A percentile compares a stretch with the other conserved stretches of the same genome.
These are phyloP conservation scores for Penicillium maclennaniae DNA, from an alignment of 495 filamentous ascomycete genomes.

Conservation along the genomic window DNA sequence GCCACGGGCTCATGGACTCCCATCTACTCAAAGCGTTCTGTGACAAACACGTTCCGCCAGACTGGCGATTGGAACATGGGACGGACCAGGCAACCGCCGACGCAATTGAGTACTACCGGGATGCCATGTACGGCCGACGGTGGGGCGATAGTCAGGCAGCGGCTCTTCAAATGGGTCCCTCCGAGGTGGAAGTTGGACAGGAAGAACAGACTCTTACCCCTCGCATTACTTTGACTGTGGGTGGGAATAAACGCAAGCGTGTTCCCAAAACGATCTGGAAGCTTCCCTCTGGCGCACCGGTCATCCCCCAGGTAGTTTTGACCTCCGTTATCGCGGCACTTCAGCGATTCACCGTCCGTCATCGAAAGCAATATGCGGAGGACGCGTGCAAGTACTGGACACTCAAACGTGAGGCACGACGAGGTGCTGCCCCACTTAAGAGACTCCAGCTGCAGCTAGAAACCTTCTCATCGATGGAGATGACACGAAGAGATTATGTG, in stretches of 20 bases:
- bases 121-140: slow-evolving; percentile 75
- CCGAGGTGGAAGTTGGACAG: slow-evolving; percentile 46
- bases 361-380: slow-evolving; percentile 84
- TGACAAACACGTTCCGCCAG: slow-evolving; percentile 88
- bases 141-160: slow-evolving; percentile 91
- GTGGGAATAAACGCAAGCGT: slow-evolving; percentile 73
- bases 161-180: slow-evolving; percentile 71
- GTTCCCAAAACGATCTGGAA: slow-evolving; percentile 78
- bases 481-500: slow-evolving; percentile 87
- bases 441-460: slow-evolving; percentile 84
- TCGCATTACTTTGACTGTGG: slow-evolving; percentile 57
- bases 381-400: slow-evolving; percentile 98
- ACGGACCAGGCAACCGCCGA: slow-evolving; percentile 63
- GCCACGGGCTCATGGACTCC: slow-evolving; percentile 84
- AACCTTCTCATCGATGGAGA: slow-evolving; percentile 92
- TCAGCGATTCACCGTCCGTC: slow-evolving; percentile 72
- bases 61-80: slow-evolving; percentile 83
- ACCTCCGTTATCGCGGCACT: slow-evolving; percentile 77
- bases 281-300: slow-evolving; percentile 88
- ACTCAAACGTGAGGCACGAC: slow-evolving; percentile 85
- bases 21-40: slow-evolving; percentile 89
- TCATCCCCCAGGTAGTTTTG: slow-evolving; percentile 82
- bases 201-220: slow-evolving; percentile 36
- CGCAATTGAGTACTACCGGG: slow-evolving; percentile 78
- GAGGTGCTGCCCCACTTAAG: slow-evolving; percentile 88